Base-by-base conservation (phyloP, 2,329 filamentous ascomycete genomes). In the Fusarium odoratissimum region DNA sequence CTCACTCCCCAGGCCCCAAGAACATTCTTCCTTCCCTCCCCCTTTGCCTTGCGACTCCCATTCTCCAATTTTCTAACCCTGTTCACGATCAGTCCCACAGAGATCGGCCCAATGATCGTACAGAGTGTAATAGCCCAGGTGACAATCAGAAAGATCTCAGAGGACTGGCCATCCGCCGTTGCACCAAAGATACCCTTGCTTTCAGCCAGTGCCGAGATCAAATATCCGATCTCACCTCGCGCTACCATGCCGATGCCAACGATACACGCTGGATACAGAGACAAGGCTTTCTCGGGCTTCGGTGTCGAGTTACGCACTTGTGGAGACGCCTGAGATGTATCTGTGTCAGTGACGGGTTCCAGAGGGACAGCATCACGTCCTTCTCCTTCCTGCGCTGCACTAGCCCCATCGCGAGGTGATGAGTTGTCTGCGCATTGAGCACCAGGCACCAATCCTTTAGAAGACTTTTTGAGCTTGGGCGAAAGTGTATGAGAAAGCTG, bases 181-280 rank as follows among this genome's bases (percentile, higher is more conserved):
- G 64, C 58, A 1, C 64, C 60, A 42, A 87, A 87, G 19, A 86
- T 80, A 0, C 83, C 83, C 3, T 84, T 83, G 49, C 83, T 86
- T 75, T 93, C 86, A 0, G 91, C 91, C 0, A 95, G 80, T 0
- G 91, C 89, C 2, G 91, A 90, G 68, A 96, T 93, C 46, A 95
- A 80, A 69, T 94, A 94, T 0, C 93, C 92, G 38, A 95, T 93
- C 78, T 96, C 93, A 1, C 93, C 93, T n/a, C 93, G 86, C 0
- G 93, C 90, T 0, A 92, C 88, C 93, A 95, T 95, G 6, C 84
- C 86, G 23, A 87, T 84, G 1, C 91, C 91, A 0, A 95, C 81
- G 6, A 95, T 90, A 0, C 87, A 84, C 0, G 90, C 86, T 1
- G 92, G 92, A 69, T 94, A 91, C 2, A 93, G 82, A 0, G 91